Evolutionary conservation across 2,329 filamentous ascomycete genomes (phyloP).

Genomic region (Ilyonectria robusta): DNA sequence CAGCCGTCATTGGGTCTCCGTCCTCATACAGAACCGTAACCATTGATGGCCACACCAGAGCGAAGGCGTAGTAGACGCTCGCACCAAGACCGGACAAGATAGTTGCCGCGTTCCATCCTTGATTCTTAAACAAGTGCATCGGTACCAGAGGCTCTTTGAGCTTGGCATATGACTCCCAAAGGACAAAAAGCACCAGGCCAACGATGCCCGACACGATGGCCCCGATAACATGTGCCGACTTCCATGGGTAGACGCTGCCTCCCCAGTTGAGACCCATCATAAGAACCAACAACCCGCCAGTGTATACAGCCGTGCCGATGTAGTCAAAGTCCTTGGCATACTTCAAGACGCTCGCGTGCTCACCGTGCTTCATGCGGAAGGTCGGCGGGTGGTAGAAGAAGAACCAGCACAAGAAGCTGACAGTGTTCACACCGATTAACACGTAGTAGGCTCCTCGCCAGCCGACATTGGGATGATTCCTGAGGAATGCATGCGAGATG

Average conservation of each 20-base stretch:
- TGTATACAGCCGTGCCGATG: constrained; percentile 49
- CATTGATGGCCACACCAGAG: constrained; percentile 55
- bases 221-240: constrained; percentile 48
- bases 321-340: constrained; percentile 52
- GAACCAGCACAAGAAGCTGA: constrained; percentile 48
- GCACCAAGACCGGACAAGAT: constrained; percentile 53
- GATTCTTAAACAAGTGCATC: constrained; percentile 54
- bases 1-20: constrained; percentile 39
- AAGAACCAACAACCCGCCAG: constrained; percentile 49
- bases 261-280: constrained; percentile 53
- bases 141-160: constrained; percentile 55
- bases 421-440: constrained; percentile 47
- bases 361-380: constrained; percentile 49
- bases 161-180: constrained; percentile 47
- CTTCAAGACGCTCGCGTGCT: constrained; percentile 41
- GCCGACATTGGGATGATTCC: constrained; percentile 42
- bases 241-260: constrained; percentile 51
- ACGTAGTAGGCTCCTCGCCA: constrained; percentile 51
- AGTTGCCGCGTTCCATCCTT: constrained; percentile 49
- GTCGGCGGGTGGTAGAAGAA: constrained; percentile 54
- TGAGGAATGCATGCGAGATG: constrained; percentile 47
- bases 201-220: constrained; percentile 48
- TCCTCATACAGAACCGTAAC: constrained; percentile 51
- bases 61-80: constrained; percentile 56
- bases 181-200: constrained; percentile 42